Percentiles rank a stretch among this genome's conserved stretches.
These are phyloP conservation scores for Primulina tabacum DNA, from an alignment of 257 asterid species.

Conservation along the genomic window DNA sequence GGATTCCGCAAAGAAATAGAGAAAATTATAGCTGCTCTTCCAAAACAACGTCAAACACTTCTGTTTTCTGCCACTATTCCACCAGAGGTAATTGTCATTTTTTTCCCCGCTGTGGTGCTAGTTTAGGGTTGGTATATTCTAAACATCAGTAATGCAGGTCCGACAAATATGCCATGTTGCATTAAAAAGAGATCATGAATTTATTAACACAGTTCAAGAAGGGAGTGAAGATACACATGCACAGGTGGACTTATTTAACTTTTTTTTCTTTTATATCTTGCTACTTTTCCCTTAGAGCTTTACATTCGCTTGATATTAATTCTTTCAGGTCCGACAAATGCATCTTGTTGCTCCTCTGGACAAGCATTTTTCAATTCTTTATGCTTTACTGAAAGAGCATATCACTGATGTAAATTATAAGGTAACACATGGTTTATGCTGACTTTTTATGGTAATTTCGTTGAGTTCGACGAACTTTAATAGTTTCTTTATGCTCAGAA, in stretches of 20 bases:
- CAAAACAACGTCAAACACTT: conserved; percentile 96
- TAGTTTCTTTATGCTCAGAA: background rate
- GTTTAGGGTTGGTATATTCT: conserved; percentile 17
- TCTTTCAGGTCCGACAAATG: conserved; percentile 74
- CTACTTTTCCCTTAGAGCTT: background rate
- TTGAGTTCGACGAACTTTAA: background rate
- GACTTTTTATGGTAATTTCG: background rate
- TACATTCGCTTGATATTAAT: conserved; percentile 3
- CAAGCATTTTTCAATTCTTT: conserved; percentile 71
- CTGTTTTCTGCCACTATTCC: conserved; percentile 95
- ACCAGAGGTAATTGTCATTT: conserved; percentile 57
- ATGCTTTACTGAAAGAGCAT: conserved; percentile 71
- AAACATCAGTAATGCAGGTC: conserved; percentile 50
- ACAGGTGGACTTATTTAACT: conserved; percentile 44
- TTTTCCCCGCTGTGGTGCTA: background rate
- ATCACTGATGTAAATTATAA: conserved; percentile 79
- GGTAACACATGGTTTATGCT: conserved; percentile 35
- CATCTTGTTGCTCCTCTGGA: conserved; percentile 81
- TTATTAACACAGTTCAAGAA: conserved; percentile 78
- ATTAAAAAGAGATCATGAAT: conserved; percentile 87
- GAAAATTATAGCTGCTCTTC: conserved; percentile 82
- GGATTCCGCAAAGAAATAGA: conserved; percentile 97
- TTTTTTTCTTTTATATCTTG: background rate
- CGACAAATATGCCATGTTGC: conserved; percentile 92
- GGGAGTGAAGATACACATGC: conserved; percentile 97